Evolutionary conservation across 2,329 filamentous ascomycete species (phyloP).

Genomic region (Aspergillus neotritici): DNA sequence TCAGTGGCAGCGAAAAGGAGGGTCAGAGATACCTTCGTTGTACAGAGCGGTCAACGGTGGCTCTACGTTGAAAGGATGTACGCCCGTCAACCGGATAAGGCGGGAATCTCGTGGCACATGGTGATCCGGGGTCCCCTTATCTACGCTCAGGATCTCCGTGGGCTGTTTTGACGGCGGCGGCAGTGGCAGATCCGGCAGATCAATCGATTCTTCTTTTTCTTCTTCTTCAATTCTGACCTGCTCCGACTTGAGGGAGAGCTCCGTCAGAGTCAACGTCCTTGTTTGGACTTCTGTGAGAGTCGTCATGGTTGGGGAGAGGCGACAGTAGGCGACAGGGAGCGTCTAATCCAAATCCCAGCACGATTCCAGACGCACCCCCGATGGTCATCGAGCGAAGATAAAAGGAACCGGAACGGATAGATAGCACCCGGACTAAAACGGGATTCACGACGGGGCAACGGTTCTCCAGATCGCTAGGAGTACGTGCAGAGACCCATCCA

Average conservation of each 20-base stretch:
- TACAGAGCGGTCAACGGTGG: constrained; percentile 73
- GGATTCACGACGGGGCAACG: too few relatives aligned
- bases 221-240: constrained; percentile 24
- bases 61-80: constrained; percentile 89
- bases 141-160: constrained; percentile 63
- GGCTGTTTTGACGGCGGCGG: constrained; percentile 58
- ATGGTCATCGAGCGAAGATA: too few relatives aligned
- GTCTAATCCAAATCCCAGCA: too few relatives aligned
- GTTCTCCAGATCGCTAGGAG: too few relatives aligned
- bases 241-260: constrained; percentile 15
- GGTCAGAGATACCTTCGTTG: constrained; percentile 45
- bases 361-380: too few relatives aligned
- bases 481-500: too few relatives aligned
- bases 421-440: too few relatives aligned
- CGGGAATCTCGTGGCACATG: constrained; percentile 76
- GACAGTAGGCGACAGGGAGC: too few relatives aligned
- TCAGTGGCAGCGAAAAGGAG: not conserved
- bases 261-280: constrained; percentile 9
- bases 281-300: constrained; percentile 22
- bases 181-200: constrained; percentile 52
- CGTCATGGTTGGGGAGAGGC: constrained; percentile 16
- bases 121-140: constrained; percentile 74
- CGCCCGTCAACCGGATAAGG: constrained; percentile 77
- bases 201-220: constrained; percentile 17
- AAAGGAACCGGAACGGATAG: too few relatives aligned